Evolutionary conservation across 1,284 basidiomycete genomes (phyloP).

Genomic region (Pseudozyma thailandica): DNA sequence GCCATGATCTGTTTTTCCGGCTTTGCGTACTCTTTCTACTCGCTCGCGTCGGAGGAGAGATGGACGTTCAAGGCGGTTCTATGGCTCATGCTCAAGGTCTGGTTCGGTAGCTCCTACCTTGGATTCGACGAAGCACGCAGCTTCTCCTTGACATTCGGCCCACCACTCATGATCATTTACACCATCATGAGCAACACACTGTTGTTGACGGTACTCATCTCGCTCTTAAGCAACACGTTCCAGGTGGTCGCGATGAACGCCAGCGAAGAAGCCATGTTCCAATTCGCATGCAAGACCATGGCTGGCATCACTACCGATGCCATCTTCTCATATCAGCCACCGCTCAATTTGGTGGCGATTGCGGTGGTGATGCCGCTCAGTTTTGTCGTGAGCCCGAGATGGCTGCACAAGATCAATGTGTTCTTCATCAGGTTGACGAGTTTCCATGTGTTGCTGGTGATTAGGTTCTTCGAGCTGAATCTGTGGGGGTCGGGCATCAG

Average conservation of each 20-base stretch:
- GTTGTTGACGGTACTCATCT: constrained; percentile 76
- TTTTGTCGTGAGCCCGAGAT: constrained; percentile 50
- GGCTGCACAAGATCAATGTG: constrained; percentile 74
- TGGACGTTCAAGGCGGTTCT: constrained; percentile 74
- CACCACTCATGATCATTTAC: constrained; percentile 77
- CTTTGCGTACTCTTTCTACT: constrained; percentile 90
- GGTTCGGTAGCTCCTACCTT: constrained; percentile 68
- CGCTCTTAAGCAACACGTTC: constrained; percentile 90
- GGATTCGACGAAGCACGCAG: constrained; percentile 53
- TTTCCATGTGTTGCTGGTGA: constrained; percentile 83
- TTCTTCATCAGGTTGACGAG: constrained; percentile 76
- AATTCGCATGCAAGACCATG: constrained; percentile 74
- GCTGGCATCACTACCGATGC: constrained; percentile 83
- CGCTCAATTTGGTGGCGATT: constrained; percentile 71
- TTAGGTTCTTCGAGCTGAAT: constrained; percentile 85
- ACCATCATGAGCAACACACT: constrained; percentile 75
- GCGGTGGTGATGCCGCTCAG: constrained; percentile 50
- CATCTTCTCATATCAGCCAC: constrained; percentile 91
- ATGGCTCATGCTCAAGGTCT: constrained; percentile 90
- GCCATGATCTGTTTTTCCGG: constrained; percentile 77
- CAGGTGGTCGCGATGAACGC: constrained; percentile 90
- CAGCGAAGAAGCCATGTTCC: constrained; percentile 90
- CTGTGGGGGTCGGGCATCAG: constrained; percentile 50
- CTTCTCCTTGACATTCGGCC: constrained; percentile 86
- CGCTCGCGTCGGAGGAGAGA: constrained; percentile 71